Conservation (phyloP, 140 eudicot species). For the Anethum foeniculum region DNA sequence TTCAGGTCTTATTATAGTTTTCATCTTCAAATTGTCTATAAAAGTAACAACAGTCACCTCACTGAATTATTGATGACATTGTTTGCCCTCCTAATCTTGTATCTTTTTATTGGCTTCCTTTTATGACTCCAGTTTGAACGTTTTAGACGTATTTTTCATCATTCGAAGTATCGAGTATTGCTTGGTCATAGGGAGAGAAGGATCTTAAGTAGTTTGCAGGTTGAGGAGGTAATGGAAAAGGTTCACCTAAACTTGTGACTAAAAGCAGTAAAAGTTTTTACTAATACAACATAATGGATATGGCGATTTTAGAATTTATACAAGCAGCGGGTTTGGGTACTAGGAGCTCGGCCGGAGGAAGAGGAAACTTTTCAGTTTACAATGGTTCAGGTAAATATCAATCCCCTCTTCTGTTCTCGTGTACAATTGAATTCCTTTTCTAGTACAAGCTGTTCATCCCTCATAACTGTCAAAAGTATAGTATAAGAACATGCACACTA, state of each 20-base stretch:
- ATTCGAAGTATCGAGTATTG: conserved; percentile 72
- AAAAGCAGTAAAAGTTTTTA: background rate
- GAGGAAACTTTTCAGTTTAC: conserved; percentile 84
- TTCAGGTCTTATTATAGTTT: background rate
- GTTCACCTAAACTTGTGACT: background rate
- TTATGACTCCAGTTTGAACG: conserved; percentile 60
- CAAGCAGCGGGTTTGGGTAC: conserved; percentile 81
- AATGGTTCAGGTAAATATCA: conserved; percentile 73
- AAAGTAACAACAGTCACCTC: background rate
- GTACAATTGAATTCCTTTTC: background rate
- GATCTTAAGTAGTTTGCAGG: conserved; percentile 69
- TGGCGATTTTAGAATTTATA: conserved; percentile 42
- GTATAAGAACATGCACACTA: background rate
- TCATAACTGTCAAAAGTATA: background rate
- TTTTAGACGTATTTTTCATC: conserved; percentile 83
- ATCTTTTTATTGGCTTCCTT: background rate
- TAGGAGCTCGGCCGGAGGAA: conserved; percentile 89
- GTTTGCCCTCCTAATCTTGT: conserved; percentile 6
- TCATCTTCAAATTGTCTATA: background rate
- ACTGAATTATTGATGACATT: background rate
- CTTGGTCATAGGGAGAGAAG: conserved; percentile 88
- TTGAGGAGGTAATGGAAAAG: conserved; percentile 49
- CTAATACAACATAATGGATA: conserved; percentile 7
- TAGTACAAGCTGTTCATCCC: background rate
- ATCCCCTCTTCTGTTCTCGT: background rate